Conservation (phyloP, 1,139 yeast genomes). For the Pneumocystis wakefieldiae region DNA sequence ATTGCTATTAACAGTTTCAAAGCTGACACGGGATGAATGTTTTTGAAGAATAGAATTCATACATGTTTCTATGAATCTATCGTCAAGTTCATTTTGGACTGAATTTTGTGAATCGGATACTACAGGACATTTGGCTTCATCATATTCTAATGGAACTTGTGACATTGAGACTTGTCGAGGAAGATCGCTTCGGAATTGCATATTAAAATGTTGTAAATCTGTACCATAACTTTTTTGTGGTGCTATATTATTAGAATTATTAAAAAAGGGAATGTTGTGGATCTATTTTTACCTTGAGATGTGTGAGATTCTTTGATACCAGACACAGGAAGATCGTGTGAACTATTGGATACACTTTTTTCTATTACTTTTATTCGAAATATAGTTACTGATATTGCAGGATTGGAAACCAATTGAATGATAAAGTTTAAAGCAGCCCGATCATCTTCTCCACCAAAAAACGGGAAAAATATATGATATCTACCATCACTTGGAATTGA, state of each 20-base stretch:
- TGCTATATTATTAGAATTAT: background rate
- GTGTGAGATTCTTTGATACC: background rate
- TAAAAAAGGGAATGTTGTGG: background rate
- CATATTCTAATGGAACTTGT: background rate
- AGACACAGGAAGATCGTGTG: background rate
- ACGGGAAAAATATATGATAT: constrained; percentile 10
- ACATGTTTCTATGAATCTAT: background rate
- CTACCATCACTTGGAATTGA: constrained; percentile 1
- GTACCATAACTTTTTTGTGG: background rate
- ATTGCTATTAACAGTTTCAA: background rate
- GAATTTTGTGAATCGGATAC: background rate
- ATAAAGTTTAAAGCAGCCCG: constrained; percentile 6
- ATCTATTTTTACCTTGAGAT: background rate
- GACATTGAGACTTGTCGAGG: background rate
- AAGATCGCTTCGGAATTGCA: background rate
- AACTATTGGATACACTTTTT: background rate
- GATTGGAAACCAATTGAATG: constrained; percentile 4
- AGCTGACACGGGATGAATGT: background rate
- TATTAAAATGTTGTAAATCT: background rate
- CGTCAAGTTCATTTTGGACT: background rate
- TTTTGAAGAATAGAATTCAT: background rate
- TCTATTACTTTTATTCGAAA: background rate
- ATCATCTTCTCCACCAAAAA: constrained; percentile 11
- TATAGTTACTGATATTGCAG: constrained; percentile 9
- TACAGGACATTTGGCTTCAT: background rate